These are phyloP conservation scores for Sporisorium exsertum DNA, from an alignment of 1,284 basidiomycete genomes.

Conservation along the genomic window DNA sequence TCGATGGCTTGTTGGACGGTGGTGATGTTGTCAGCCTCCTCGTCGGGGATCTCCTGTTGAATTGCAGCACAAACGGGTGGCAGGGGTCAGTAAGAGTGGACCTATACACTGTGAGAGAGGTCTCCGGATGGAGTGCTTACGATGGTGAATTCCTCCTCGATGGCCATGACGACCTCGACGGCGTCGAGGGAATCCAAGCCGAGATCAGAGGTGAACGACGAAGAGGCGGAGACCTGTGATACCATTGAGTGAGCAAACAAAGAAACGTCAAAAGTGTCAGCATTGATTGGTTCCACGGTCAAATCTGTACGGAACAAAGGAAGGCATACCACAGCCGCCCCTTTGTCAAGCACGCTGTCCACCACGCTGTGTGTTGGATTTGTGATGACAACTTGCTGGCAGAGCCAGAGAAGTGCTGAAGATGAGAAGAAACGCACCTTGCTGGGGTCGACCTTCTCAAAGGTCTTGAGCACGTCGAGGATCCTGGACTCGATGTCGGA, in stretches of 20 bases:
- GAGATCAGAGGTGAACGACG: constrained; percentile 88
- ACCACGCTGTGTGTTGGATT: neutral
- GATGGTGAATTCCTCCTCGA: constrained; percentile 86
- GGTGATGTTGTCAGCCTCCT: constrained; percentile 96
- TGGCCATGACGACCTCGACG: constrained; percentile 99
- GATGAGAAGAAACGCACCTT: constrained; percentile 72
- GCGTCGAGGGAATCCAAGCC: constrained; percentile 96
- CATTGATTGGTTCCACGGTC: neutral
- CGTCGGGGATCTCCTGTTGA: constrained; percentile 91
- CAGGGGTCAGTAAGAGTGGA: neutral
- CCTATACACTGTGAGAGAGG: neutral
- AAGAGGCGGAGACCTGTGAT: constrained; percentile 77
- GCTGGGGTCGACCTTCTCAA: constrained; percentile 89
- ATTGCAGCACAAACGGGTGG: neutral
- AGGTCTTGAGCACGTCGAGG: constrained; percentile 88
- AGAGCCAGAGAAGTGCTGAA: neutral
- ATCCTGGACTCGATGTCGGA: constrained; percentile 85
- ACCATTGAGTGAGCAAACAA: neutral
- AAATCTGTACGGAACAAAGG: neutral
- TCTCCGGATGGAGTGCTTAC: constrained; percentile 20
- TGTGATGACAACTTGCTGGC: neutral
- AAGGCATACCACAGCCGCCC: neutral
- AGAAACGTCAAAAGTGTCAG: constrained; percentile 7
- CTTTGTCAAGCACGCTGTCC: neutral
- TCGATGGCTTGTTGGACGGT: constrained; percentile 96